These are phyloP conservation scores for Colletotrichum phormii DNA, from an alignment of 2,329 filamentous ascomycete species.

Conservation along the genomic window DNA sequence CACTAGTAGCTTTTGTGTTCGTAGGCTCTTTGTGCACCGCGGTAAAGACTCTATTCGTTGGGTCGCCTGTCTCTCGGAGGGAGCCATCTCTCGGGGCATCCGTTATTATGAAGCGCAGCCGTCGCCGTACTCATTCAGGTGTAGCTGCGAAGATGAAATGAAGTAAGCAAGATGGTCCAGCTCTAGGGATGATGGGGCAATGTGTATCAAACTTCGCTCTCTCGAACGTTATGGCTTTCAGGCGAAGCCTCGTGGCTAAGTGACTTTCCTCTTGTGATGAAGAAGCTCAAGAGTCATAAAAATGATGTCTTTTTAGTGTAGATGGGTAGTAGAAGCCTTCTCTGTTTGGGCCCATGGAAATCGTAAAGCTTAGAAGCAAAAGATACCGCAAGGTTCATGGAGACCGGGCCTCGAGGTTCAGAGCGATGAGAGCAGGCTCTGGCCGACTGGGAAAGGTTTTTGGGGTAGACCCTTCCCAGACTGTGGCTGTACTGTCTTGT, in stretches of 20 bases:
- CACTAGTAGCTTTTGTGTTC: no score
- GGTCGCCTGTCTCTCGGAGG: background rate
- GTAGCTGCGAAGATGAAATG: background rate
- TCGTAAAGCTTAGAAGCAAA: background rate
- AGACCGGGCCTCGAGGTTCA: no score
- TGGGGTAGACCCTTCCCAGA: background rate
- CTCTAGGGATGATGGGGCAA: background rate
- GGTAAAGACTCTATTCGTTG: background rate
- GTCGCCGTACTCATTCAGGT: background rate
- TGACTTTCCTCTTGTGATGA: background rate
- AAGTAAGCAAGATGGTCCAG: background rate
- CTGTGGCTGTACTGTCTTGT: background rate
- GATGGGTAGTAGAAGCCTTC: background rate
- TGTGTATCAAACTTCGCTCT: background rate
- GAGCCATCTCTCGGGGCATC: background rate
- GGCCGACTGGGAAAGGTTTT: no score
- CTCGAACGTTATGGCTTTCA: background rate
- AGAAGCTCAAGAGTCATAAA: background rate
- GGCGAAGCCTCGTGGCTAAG: background rate
- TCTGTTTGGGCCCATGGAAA: background rate
- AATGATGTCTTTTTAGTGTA: background rate
- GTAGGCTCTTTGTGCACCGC: no score
- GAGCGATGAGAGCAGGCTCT: no score
- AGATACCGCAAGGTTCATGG: no score
- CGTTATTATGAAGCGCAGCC: background rate